Conservation (phyloP, 2,329 filamentous ascomycete species). For the Periconia digitata region DNA sequence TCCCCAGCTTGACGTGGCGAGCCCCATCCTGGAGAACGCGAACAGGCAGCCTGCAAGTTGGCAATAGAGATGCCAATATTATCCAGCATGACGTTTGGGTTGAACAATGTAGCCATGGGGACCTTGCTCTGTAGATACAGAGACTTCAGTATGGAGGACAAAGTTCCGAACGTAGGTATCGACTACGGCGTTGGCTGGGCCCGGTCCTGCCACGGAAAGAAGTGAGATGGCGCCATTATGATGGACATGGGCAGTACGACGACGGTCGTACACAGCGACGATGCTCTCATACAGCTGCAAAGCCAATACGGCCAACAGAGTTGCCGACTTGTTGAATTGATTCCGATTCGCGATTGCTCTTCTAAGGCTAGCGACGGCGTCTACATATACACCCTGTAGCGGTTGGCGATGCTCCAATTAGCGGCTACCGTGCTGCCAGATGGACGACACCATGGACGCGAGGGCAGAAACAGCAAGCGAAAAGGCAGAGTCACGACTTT, state of each 20-base stretch:
- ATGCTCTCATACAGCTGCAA: conserved; percentile 3
- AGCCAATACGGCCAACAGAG: conserved; percentile 3
- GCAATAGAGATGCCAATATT: neutral
- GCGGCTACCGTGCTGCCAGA: conserved; percentile 1
- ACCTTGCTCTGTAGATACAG: neutral
- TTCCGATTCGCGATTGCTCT: conserved; percentile 1
- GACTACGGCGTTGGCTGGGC: neutral
- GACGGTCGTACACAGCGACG: conserved; percentile 4
- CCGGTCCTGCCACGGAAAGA: conserved; percentile 1
- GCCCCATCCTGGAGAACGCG: neutral
- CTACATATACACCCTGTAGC: neutral
- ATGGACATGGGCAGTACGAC: conserved; percentile 2
- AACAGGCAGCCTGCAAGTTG: neutral
- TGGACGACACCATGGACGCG: neutral
- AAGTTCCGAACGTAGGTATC: neutral
- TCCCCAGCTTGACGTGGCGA: neutral
- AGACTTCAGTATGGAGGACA: neutral
- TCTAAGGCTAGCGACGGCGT: conserved; percentile 2
- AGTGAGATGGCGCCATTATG: conserved; percentile 8
- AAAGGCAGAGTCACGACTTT: conserved; percentile 4
- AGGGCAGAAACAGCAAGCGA: conserved; percentile 5
- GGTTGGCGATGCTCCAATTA: neutral
- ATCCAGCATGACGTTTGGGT: neutral
- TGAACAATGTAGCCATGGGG: neutral
- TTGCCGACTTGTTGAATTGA: conserved; percentile 2